A percentile compares a stretch with the other conserved stretches of the same genome.
Conservation (phyloP, 768 basidiomycete species). For the Mycena belliarum region DNA sequence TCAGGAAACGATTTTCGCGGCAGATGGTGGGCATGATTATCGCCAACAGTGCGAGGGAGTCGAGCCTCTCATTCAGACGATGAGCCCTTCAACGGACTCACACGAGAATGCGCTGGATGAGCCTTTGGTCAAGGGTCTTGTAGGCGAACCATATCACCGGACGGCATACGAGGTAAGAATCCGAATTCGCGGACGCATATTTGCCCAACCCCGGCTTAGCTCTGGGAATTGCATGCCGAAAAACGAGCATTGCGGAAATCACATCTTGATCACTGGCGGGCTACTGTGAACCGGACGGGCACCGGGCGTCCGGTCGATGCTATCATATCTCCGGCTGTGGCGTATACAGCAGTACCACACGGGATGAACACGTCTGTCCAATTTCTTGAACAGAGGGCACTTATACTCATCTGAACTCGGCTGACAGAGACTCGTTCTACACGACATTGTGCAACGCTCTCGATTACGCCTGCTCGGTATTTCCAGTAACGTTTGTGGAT, state of each 20-base stretch:
- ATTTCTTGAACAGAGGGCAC: background rate
- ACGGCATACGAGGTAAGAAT: constrained; percentile 43
- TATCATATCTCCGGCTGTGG: constrained; percentile 63
- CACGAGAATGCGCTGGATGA: constrained; percentile 34
- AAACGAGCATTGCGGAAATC: constrained; percentile 53
- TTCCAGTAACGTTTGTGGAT: constrained; percentile 69
- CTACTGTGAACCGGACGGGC: constrained; percentile 48
- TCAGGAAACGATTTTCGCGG: constrained; percentile 46
- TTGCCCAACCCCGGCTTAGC: constrained; percentile 39
- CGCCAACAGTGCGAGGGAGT: constrained; percentile 43
- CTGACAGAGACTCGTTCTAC: constrained; percentile 52
- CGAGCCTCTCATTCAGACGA: constrained; percentile 60
- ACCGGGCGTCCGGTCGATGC: constrained; percentile 75
- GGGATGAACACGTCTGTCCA: constrained; percentile 49
- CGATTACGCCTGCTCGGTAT: constrained; percentile 58
- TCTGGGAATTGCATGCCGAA: constrained; percentile 64
- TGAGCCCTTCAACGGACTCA: constrained; percentile 39
- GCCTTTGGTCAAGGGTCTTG: constrained; percentile 45
- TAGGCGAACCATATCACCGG: constrained; percentile 42
- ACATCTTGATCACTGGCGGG: constrained; percentile 65
- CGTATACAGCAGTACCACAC: constrained; percentile 64
- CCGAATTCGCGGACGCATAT: background rate
- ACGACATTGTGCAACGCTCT: constrained; percentile 66
- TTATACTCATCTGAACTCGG: background rate
- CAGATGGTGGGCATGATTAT: constrained; percentile 56